These are phyloP conservation scores for Boletus rubescentipes DNA, from an alignment of 768 basidiomycete species.

Conservation along the genomic window DNA sequence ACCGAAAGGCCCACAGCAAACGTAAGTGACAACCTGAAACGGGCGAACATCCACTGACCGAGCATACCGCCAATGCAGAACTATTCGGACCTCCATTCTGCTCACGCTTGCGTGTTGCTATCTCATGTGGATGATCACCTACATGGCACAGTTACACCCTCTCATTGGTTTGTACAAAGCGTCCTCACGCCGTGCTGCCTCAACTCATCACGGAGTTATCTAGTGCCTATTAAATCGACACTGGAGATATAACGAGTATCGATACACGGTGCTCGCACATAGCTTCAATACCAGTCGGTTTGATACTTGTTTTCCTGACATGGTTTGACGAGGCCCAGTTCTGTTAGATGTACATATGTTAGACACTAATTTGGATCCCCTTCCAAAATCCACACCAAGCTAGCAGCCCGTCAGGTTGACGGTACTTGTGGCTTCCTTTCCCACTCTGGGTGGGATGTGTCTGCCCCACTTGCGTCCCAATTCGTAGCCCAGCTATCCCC, in stretches of 20 bases:
- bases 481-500: constrained; percentile 7
- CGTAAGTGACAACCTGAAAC: constrained; percentile 49
- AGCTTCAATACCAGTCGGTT: constrained; percentile 27
- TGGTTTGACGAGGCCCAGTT: constrained; percentile 7
- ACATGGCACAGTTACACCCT: constrained; percentile 91
- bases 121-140: constrained; percentile 98
- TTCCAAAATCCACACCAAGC: constrained; percentile 1
- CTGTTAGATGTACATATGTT: constrained; percentile 25
- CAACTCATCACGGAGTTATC: background rate
- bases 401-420: background rate
- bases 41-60: background rate
- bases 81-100: constrained; percentile 77
- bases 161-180: constrained; percentile 66
- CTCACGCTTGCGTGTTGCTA: constrained; percentile 83
- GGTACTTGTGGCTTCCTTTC: background rate
- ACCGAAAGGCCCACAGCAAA: constrained; percentile 88
- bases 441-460: background rate
- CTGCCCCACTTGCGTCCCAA: background rate
- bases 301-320: background rate
- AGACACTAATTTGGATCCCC: constrained; percentile 21
- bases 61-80: constrained; percentile 43
- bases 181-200: background rate
- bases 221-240: constrained; percentile 20
- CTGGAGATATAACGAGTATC: constrained; percentile 16
- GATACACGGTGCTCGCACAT: background rate